Conservation (phyloP, 2,329 filamentous ascomycete genomes). For the Hymenoscyphus infarciens region DNA sequence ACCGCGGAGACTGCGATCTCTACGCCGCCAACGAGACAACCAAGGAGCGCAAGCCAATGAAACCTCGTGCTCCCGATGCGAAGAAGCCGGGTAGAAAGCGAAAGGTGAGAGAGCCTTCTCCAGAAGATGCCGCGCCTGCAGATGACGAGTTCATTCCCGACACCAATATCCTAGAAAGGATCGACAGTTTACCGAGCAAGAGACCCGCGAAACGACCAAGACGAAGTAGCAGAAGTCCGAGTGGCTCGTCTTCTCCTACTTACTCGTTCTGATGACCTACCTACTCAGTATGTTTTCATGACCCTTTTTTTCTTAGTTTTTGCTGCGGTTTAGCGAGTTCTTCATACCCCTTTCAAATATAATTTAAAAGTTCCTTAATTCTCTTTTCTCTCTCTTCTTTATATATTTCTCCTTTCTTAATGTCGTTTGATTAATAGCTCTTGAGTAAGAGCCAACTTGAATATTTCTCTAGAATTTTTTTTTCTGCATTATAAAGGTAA, state of each 20-base stretch:
- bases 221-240: neutral
- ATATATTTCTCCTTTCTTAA: neutral
- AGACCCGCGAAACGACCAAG: conserved; percentile 6
- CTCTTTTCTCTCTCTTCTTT: neutral
- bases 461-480: neutral
- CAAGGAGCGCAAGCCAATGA: conserved; percentile 3
- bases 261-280: neutral
- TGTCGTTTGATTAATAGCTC: neutral
- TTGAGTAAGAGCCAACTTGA: neutral
- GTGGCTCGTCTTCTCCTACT: neutral
- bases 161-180: neutral
- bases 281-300: conserved; percentile 1
- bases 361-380: neutral
- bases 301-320: neutral
- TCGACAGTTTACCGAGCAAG: neutral
- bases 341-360: neutral
- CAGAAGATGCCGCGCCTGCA: neutral
- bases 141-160: conserved; percentile 9
- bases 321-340: neutral
- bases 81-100: neutral
- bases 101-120: neutral
- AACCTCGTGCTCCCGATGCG: neutral
- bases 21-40: conserved; percentile 18
- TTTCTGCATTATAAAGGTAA: neutral
- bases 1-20: conserved; percentile 31